Evolutionary conservation across 1,284 basidiomycete genomes (phyloP).

Genomic region (Porodaedalea pini): DNA sequence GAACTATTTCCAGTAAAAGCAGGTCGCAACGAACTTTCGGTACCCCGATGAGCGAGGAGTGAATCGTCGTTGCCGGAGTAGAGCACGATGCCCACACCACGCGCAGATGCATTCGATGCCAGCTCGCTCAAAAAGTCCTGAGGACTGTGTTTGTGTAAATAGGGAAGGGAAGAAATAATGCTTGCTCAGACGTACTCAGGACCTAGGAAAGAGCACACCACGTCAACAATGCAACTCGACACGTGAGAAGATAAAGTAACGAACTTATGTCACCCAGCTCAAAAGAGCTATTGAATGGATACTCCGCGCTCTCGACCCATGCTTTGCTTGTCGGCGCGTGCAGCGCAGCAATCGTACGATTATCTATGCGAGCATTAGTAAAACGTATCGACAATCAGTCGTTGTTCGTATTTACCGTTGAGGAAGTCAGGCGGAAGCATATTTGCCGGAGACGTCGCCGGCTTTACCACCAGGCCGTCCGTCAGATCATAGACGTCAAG

Average conservation of each 20-base stretch:
- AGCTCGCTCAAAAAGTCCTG: conserved; percentile 32
- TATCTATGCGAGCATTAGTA: conserved; percentile 6
- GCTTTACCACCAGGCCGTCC: conserved; percentile 17
- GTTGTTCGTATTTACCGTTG: conserved; percentile 12
- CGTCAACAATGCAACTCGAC: background rate
- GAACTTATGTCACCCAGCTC: conserved; percentile 2
- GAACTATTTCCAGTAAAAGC: background rate
- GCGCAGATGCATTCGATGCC: conserved; percentile 28
- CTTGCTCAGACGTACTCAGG: conserved; percentile 6
- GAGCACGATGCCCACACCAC: conserved; percentile 30
- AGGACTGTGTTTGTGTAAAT: conserved; percentile 23
- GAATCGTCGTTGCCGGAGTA: conserved; percentile 33
- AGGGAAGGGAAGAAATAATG: background rate
- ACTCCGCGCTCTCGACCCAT: conserved; percentile 13
- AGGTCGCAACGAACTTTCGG: conserved; percentile 25
- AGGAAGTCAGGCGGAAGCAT: conserved; percentile 16
- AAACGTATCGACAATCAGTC: background rate
- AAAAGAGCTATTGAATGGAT: conserved; percentile 15
- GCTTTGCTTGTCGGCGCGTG: conserved; percentile 19
- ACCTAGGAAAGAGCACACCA: background rate
- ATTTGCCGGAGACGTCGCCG: conserved; percentile 7
- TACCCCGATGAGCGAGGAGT: conserved; percentile 27
- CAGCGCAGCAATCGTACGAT: conserved; percentile 15
- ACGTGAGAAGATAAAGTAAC: background rate
- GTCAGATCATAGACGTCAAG: conserved; percentile 14